Conservation (phyloP, 257 asterid species). For the Leonotis leonurus region DNA sequence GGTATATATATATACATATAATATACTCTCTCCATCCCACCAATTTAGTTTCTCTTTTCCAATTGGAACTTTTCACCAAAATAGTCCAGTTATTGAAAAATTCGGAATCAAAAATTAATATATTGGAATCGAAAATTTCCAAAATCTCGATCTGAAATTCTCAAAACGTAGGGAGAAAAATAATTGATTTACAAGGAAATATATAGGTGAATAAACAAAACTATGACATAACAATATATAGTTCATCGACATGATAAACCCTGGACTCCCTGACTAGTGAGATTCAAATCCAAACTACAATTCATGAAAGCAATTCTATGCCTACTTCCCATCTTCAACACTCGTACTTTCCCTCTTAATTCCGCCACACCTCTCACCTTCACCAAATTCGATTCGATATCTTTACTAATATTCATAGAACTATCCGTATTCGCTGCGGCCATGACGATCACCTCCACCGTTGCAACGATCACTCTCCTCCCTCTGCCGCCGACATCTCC, state of each 20-base stretch:
- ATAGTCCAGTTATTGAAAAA: too few species aligned
- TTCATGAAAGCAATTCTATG: conserved; percentile 35
- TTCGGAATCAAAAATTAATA: too few species aligned
- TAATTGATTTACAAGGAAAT: too few species aligned
- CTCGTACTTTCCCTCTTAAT: conserved; percentile 42
- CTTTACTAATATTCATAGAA: conserved; percentile 28
- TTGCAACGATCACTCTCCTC: conserved; percentile 17
- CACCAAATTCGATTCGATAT: conserved; percentile 27
- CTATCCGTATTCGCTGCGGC: not conserved
- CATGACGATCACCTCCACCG: conserved; percentile 17
- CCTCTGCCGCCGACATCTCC: conserved; percentile 26
- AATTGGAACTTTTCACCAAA: too few species aligned
- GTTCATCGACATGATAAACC: conserved; percentile 19
- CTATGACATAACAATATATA: not conserved
- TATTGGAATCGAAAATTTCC: too few species aligned
- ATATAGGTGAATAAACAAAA: not conserved
- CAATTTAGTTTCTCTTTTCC: too few species aligned
- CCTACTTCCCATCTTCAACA: conserved; percentile 28
- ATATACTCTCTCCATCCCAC: too few species aligned
- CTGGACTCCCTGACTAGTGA: conserved; percentile 35
- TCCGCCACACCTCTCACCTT: conserved; percentile 25
- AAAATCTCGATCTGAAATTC: too few species aligned
- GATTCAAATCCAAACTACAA: conserved; percentile 44
- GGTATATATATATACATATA: too few species aligned
- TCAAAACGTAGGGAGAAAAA: too few species aligned